Evolutionary conservation across 2,329 filamentous ascomycete species (phyloP).

Genomic region (Emydomyces testavorans): DNA sequence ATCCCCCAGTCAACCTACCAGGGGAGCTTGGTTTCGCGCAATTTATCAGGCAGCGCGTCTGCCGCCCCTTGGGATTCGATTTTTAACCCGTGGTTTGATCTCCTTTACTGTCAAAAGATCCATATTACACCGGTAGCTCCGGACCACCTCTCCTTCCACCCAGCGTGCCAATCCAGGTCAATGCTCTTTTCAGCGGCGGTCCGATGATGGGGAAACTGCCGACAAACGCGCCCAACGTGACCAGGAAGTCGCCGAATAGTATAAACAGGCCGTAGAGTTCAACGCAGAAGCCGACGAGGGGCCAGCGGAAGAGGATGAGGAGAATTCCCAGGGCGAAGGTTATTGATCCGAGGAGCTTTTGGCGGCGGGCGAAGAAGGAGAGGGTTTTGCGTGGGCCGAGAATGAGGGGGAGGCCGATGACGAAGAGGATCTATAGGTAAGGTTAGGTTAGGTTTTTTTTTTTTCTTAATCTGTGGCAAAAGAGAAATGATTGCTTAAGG

Average conservation of each 20-base stretch:
- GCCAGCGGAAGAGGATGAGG: constrained; percentile 82
- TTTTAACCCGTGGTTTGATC: neutral
- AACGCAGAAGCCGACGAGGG: constrained; percentile 76
- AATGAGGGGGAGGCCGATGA: constrained; percentile 90
- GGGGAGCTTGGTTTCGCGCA: too few relatives aligned
- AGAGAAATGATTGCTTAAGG: constrained; percentile 1
- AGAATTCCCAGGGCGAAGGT: constrained; percentile 75
- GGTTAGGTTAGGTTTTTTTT: neutral
- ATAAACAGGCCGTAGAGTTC: constrained; percentile 89
- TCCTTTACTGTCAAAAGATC: neutral
- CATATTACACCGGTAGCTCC: constrained; percentile 15
- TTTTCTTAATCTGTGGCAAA: too few relatives aligned
- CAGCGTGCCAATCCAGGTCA: constrained; percentile 58
- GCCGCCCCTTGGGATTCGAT: neutral
- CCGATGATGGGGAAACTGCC: constrained; percentile 75
- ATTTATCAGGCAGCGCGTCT: too few relatives aligned
- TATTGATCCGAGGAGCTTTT: constrained; percentile 83
- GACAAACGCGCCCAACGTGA: constrained; percentile 80
- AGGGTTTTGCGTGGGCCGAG: constrained; percentile 86
- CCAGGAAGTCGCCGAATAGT: constrained; percentile 90
- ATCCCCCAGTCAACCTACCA: too few relatives aligned
- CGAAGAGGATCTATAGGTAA: constrained; percentile 70
- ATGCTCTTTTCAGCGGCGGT: constrained; percentile 63
- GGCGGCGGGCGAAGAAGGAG: constrained; percentile 83
- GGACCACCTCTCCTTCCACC: constrained; percentile 50